phyloP scores from a whole-genome alignment of 2,329 filamentous ascomycete species.

The Colletotrichum lini region DNA sequence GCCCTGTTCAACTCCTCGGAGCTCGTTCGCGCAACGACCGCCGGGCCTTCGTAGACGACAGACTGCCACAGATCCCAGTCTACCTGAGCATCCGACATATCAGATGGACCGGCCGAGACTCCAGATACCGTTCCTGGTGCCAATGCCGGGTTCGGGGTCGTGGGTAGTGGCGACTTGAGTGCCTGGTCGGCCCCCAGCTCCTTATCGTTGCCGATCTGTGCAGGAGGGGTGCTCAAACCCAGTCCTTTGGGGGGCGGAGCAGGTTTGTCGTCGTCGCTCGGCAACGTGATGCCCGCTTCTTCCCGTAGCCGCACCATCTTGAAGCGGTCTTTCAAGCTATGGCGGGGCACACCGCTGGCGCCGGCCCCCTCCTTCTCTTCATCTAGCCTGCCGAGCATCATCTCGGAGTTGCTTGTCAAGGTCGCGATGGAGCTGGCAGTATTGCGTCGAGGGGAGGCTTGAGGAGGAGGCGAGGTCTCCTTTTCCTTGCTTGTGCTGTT shows the following conservation, averaged over 20 bases:
- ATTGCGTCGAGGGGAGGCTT: slow-evolving; percentile 70
- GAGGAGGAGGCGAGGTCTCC: slow-evolving; percentile 66
- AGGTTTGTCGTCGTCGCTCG: slow-evolving; percentile 68
- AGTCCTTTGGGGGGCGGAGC: slow-evolving; percentile 39
- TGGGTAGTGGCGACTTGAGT: slow-evolving; percentile 64
- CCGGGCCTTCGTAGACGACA: slow-evolving; percentile 93
- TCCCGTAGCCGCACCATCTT: slow-evolving; percentile 83
- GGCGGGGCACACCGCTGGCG: slow-evolving; percentile 63
- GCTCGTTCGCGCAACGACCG: slow-evolving; percentile 88
- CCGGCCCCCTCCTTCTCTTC: slow-evolving; percentile 73
- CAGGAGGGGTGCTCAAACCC: slow-evolving; percentile 46
- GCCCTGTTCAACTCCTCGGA: slow-evolving; percentile 91
- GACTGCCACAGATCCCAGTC: slow-evolving; percentile 99
- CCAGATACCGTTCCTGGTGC: slow-evolving; percentile 90
- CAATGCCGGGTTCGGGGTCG: slow-evolving; percentile 77
- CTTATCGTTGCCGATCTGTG: slow-evolving; percentile 42
- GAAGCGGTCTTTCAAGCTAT: slow-evolving; percentile 83
- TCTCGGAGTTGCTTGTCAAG: slow-evolving; percentile 83
- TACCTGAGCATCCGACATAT: slow-evolving; percentile 80
- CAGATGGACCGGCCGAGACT: slow-evolving; percentile 81
- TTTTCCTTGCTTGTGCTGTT: slow-evolving; percentile 72
- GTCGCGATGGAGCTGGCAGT: slow-evolving; percentile 87
- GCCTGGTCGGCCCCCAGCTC: slow-evolving; percentile 35
- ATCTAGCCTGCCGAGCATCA: slow-evolving; percentile 82
- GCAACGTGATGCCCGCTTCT: slow-evolving; percentile 71